Percentiles rank a stretch among this genome's conserved stretches.
These are phyloP conservation scores for Leccinum ochraceum DNA, from an alignment of 768 basidiomycete genomes.

Conservation along the genomic window DNA sequence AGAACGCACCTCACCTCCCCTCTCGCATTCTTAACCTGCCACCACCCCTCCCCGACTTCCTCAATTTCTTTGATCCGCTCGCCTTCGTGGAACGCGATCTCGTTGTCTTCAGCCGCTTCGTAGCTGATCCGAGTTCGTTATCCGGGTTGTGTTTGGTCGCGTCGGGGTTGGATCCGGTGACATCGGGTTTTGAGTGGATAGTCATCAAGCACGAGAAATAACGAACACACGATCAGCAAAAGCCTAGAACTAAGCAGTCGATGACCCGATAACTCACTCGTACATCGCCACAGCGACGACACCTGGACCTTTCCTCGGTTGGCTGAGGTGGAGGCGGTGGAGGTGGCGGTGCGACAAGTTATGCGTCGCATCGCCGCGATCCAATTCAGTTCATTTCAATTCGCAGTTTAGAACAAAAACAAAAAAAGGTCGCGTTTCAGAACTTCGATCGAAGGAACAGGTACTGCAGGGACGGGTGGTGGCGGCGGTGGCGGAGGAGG, in stretches of 20 bases:
- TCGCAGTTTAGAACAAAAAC: too few relatives aligned
- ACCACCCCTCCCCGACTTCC: conserved; percentile 18
- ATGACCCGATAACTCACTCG: conserved; percentile 48
- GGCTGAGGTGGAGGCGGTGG: conserved; percentile 45
- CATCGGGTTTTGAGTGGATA: too few relatives aligned
- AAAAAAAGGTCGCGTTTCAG: too few relatives aligned
- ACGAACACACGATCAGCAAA: too few relatives aligned
- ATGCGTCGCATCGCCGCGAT: not conserved
- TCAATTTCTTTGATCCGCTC: conserved; percentile 76
- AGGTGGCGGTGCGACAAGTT: conserved; percentile 35
- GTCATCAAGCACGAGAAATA: too few relatives aligned
- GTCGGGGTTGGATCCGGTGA: too few relatives aligned
- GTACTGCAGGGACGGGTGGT: conserved; percentile 37
- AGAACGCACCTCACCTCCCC: conserved; percentile 31
- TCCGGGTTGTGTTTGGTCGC: too few relatives aligned
- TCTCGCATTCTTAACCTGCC: conserved; percentile 62
- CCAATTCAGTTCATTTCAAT: not conserved
- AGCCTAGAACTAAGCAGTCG: too few relatives aligned
- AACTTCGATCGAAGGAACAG: conserved; percentile 8
- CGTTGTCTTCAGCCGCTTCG: conserved; percentile 90
- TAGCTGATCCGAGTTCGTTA: conserved; percentile 53
- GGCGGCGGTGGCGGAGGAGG: conserved; percentile 9
- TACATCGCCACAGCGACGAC: conserved; percentile 65
- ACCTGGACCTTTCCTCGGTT: conserved; percentile 50
- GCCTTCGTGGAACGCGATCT: conserved; percentile 81